Conservation (phyloP, 179 eudicot species). For the Nepenthes alata region DNA sequence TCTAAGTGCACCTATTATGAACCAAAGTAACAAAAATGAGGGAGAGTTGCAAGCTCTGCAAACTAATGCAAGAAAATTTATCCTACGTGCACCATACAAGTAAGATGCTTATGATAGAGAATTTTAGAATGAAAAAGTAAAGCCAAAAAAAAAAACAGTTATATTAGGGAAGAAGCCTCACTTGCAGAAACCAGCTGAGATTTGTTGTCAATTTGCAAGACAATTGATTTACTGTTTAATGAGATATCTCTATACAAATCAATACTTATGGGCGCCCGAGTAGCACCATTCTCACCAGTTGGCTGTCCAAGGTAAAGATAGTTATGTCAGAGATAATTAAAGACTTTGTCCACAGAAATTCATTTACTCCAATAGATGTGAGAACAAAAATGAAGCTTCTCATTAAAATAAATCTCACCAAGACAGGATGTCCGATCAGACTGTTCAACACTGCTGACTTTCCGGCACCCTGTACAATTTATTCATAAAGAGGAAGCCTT, state of each 20-base stretch:
- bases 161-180: conserved; percentile 30
- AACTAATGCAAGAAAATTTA: neutral
- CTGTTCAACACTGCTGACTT: conserved; percentile 98
- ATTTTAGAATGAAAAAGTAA: neutral
- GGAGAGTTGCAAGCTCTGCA: neutral
- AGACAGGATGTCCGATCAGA: conserved; percentile 95
- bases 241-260: conserved; percentile 77
- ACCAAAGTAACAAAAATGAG: conserved; percentile 14
- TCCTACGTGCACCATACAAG: neutral
- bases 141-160: neutral
- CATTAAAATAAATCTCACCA: conserved; percentile 38
- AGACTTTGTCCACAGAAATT: neutral
- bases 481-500: neutral
- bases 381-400: neutral
- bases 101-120: conserved; percentile 2
- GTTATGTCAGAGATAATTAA: neutral
- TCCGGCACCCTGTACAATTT: conserved; percentile 81
- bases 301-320: conserved; percentile 43
- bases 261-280: conserved; percentile 94
- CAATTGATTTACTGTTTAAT: conserved; percentile 74
- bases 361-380: neutral
- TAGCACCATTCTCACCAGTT: conserved; percentile 99
- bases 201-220: conserved; percentile 91
- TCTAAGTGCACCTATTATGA: conserved; percentile 75
- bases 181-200: conserved; percentile 96